Evolutionary conservation across 2,329 filamentous ascomycete species (phyloP).

Genomic region (Boeremia lycopersici): DNA sequence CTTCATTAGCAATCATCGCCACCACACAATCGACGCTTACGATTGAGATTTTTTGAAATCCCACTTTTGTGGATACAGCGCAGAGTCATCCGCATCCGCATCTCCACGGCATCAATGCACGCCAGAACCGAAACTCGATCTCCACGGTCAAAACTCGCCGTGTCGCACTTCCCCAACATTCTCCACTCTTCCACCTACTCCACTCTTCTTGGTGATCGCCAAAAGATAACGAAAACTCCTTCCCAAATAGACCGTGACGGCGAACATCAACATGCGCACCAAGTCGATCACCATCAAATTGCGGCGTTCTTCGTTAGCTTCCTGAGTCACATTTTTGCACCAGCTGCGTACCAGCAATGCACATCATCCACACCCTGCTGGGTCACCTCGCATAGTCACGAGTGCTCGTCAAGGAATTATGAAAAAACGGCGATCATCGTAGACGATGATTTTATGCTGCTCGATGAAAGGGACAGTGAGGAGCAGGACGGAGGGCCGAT

Average conservation of each 20-base stretch:
- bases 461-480: constrained; percentile 15
- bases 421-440: constrained; percentile 8
- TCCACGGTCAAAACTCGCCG: constrained; percentile 6
- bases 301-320: constrained; percentile 19
- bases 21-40: neutral
- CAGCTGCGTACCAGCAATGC: constrained; percentile 19
- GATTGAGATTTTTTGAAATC: neutral
- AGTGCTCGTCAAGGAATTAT: neutral
- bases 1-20: neutral
- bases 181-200: constrained; percentile 15
- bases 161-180: constrained; percentile 15
- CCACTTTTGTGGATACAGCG: neutral
- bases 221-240: neutral
- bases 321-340: constrained; percentile 24
- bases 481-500: constrained; percentile 29
- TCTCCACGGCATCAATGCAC: constrained; percentile 5
- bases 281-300: constrained; percentile 18
- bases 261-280: constrained; percentile 2
- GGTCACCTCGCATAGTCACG: constrained; percentile 1
- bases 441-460: constrained; percentile 19
- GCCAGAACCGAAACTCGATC: constrained; percentile 6
- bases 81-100: neutral
- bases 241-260: neutral
- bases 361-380: constrained; percentile 15
- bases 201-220: constrained; percentile 8